phyloP scores from a whole-genome alignment of 768 basidiomycete species.

The Boletales sp. region DNA sequence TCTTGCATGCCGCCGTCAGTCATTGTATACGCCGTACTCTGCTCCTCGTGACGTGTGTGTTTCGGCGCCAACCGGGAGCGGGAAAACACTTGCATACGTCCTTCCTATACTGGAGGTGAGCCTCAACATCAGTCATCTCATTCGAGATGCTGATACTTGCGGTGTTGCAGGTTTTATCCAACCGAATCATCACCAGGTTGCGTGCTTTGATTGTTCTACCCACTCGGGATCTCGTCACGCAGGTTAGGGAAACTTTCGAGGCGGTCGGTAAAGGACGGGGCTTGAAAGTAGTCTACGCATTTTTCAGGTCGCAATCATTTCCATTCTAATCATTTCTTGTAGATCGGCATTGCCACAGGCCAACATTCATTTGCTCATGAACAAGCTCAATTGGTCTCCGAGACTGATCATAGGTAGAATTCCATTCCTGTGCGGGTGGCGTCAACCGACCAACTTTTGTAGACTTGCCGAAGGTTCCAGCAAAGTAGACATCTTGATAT shows the following conservation, averaged over 20 bases:
- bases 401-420: slow-evolving; percentile 50
- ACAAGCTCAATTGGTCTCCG: slow-evolving; percentile 73
- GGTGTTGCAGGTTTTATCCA: slow-evolving; percentile 56
- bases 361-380: slow-evolving; percentile 95
- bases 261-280: slow-evolving; percentile 79
- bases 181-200: slow-evolving; percentile 74
- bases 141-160: background rate
- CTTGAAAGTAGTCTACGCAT: slow-evolving; percentile 55
- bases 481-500: slow-evolving; percentile 90
- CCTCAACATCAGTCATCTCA: background rate
- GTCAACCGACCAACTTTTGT: background rate
- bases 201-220: slow-evolving; percentile 89
- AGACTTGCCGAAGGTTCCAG: slow-evolving; percentile 84
- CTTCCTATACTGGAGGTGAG: slow-evolving; percentile 86
- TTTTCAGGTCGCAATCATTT: background rate
- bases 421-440: background rate
- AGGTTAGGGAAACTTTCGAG: slow-evolving; percentile 93
- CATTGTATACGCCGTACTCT: slow-evolving; percentile 63
- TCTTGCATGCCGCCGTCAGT: slow-evolving; percentile 50
- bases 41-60: slow-evolving; percentile 83
- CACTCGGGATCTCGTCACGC: slow-evolving; percentile 87
- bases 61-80: slow-evolving; percentile 96
- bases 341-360: slow-evolving; percentile 83
- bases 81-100: slow-evolving; percentile 96
- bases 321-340: slow-evolving; percentile 4